phyloP scores from a whole-genome alignment of 306 rosid species.

The Cyamopsis tetragonoloba region DNA sequence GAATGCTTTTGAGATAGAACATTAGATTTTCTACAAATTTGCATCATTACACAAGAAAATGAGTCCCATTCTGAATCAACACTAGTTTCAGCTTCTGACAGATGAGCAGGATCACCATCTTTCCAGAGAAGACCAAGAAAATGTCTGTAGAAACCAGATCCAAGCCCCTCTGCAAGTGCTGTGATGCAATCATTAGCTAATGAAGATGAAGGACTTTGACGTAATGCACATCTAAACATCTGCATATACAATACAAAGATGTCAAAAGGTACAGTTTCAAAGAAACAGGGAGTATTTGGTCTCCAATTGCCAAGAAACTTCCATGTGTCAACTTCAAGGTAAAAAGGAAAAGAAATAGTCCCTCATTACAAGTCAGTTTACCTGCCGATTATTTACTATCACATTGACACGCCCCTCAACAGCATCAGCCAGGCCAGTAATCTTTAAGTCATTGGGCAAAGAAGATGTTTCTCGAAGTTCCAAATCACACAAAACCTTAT shows the following conservation, averaged over 20 bases:
- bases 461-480: constrained; percentile 65
- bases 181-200: constrained; percentile 84
- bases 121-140: constrained; percentile 88
- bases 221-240: constrained; percentile 84
- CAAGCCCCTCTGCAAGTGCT: constrained; percentile 87
- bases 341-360: constrained; percentile 3
- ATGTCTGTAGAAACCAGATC: constrained; percentile 60
- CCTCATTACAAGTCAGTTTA: constrained; percentile 24
- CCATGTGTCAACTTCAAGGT: constrained; percentile 9
- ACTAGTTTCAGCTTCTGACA: constrained; percentile 48
- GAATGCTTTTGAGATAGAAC: constrained; percentile 33
- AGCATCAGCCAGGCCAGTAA: constrained; percentile 79
- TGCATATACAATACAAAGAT: constrained; percentile 34
- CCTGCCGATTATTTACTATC: constrained; percentile 74
- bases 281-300: not conserved
- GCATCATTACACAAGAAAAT: constrained; percentile 59
- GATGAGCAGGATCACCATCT: constrained; percentile 60
- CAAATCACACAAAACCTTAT: constrained; percentile 38
- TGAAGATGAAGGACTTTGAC: constrained; percentile 64
- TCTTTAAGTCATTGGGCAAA: constrained; percentile 54
- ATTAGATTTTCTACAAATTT: constrained; percentile 50
- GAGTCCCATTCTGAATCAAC: constrained; percentile 77
- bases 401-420: constrained; percentile 87
- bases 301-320: constrained; percentile 11
- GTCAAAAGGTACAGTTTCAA: not conserved